These are phyloP conservation scores for Avena sativa DNA, from an alignment of 176 grass and related monocot species.

Conservation along the genomic window DNA sequence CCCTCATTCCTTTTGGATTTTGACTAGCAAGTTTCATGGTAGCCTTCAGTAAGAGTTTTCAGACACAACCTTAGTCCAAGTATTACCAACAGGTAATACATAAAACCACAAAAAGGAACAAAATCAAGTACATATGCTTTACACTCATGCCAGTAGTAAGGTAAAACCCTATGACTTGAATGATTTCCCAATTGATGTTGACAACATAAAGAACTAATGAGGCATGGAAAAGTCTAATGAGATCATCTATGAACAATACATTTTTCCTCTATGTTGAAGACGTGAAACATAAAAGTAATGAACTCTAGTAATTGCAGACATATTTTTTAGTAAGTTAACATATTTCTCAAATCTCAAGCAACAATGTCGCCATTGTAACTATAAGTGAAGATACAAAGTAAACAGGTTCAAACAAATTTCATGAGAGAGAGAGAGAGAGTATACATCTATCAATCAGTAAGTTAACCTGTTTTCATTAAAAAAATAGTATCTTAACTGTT, in stretches of 20 bases:
- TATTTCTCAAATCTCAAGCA: background rate
- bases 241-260: background rate
- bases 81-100: constrained; percentile 29
- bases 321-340: constrained; percentile 11
- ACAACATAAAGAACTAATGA: background rate
- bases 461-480: background rate
- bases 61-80: constrained; percentile 17
- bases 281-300: background rate
- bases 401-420: background rate
- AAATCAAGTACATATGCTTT: background rate
- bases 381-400: background rate
- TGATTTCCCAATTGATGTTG: background rate
- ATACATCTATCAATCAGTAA: background rate
- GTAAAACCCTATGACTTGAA: constrained; percentile 11
- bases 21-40: constrained; percentile 57
- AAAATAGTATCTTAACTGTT: background rate
- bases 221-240: constrained; percentile 10
- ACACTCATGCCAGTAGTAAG: background rate
- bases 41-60: constrained; percentile 60
- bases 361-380: background rate
- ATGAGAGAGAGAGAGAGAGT: background rate
- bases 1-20: constrained; percentile 59
- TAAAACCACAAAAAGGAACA: background rate
- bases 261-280: background rate
- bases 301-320: background rate